Evolutionary conservation across 345 rosid genomes (phyloP).

Genomic region (Aurinia saxatilis): DNA sequence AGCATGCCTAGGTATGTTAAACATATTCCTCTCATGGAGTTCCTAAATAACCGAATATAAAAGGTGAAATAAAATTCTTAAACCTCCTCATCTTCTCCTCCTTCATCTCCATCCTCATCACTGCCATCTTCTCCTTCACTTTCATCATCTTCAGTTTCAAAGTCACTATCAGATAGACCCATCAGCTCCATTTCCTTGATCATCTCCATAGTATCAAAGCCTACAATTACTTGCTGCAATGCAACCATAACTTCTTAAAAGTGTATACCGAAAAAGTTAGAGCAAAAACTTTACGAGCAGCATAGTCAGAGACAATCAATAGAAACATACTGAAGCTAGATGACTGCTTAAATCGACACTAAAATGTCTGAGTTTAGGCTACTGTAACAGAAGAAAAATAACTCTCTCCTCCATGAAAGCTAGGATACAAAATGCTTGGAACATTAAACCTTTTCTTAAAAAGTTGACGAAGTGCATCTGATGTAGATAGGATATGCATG

Average conservation of each 20-base stretch:
- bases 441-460: not conserved
- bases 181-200: conserved; percentile 61
- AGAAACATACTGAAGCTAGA: not conserved
- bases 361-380: not conserved
- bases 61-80: not conserved
- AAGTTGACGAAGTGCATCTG: not conserved
- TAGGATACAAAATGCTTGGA: not conserved
- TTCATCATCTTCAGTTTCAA: conserved; percentile 61
- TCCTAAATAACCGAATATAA: not conserved
- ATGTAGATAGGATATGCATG: not conserved
- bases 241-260: conserved; percentile 10
- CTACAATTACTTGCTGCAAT: conserved; percentile 85
- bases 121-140: conserved; percentile 50
- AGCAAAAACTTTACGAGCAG: not conserved
- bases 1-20: conserved; percentile 4
- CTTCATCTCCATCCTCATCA: conserved; percentile 35
- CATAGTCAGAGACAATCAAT: not conserved
- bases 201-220: conserved; percentile 77
- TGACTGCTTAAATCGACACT: not conserved
- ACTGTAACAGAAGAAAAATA: not conserved
- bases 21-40: not conserved
- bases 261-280: not conserved
- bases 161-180: conserved; percentile 64
- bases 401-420: not conserved
- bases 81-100: conserved; percentile 54